Base-by-base conservation (phyloP, 768 basidiomycete genomes). In the Cantharellus cinnabarinus region DNA sequence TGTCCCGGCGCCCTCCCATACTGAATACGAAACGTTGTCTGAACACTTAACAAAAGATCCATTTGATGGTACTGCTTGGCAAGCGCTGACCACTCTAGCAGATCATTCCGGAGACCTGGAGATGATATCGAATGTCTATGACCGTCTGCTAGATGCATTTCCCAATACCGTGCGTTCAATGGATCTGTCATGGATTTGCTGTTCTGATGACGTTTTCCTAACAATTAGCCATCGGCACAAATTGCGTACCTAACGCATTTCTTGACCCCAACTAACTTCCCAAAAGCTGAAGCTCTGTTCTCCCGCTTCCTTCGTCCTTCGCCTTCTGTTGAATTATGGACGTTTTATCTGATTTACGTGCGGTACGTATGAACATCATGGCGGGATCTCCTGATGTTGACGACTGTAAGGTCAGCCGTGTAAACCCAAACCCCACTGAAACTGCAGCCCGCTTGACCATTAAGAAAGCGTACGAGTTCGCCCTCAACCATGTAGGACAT, bases 331-430 rank as follows among this genome's bases (percentile, higher is more conserved):
- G 85, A 89, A 62, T 75, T 97, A 2, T 94, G 89, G 86, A 85
- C 81, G 67, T 89, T 86, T 67, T 99, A 99, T 70, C 73, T 99
- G 62, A 82, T 82, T 51, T 97, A 95, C 70, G 89, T 99, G 66
- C 80, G 94, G 77, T 85, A 71, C 65, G 82, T 78, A 71, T 61
- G 14, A 41, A 59, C 61, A 58, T 44, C 56, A 57, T 57, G 50
- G 20, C 20, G 20, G 20, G 59, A 58, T 53, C 62, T 63, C 39
- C 42, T 37, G 52, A 57, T 39, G 34, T 59, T 52, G 56, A 44
- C 63, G 14, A 3, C 61, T 62, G 57, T 63, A 29, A 29, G 20
- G 20, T 29, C 20, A 86, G 83, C 67, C 82, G 83, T 63, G 73
- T 83, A 56, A 87, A 85, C 62, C 71, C 73, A n/a, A 78, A 76